Evolutionary conservation across 805 yeast genomes (phyloP).

Genomic region (Torulaspora quercuum): DNA sequence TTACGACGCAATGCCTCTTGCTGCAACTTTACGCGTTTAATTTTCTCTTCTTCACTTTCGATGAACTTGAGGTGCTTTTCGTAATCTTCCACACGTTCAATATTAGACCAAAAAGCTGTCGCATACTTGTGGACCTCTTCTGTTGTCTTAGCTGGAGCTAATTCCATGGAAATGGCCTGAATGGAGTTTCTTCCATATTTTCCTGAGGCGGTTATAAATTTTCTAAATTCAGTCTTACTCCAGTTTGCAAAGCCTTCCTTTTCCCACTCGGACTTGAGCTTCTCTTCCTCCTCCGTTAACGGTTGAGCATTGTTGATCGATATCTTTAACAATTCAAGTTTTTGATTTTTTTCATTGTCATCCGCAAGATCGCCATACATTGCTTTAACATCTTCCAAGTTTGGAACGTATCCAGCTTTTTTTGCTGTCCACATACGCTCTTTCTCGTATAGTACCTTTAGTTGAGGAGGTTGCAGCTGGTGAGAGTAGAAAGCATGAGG

Average conservation of each 20-base stretch:
- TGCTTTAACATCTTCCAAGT: constrained; percentile 51
- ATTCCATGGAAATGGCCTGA: constrained; percentile 66
- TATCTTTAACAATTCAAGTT: constrained; percentile 58
- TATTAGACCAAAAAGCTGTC: constrained; percentile 74
- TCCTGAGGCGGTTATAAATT: constrained; percentile 68
- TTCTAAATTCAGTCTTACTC: constrained; percentile 84
- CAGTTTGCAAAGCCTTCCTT: constrained; percentile 73
- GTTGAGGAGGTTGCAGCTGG: constrained; percentile 80
- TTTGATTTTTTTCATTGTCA: constrained; percentile 44
- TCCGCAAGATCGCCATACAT: constrained; percentile 39
- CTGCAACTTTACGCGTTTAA: constrained; percentile 60
- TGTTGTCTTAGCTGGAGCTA: constrained; percentile 67
- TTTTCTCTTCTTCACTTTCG: constrained; percentile 84
- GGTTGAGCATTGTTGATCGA: constrained; percentile 77
- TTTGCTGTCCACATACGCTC: constrained; percentile 77
- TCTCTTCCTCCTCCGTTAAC: constrained; percentile 77
- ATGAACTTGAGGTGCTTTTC: constrained; percentile 79
- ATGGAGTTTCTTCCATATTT: constrained; percentile 79
- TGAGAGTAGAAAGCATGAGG: constrained; percentile 82
- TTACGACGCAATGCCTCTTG: constrained; percentile 77
- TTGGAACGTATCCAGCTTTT: constrained; percentile 61
- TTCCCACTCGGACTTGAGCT: constrained; percentile 54
- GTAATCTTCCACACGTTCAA: constrained; percentile 78
- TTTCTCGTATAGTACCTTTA: constrained; percentile 71
- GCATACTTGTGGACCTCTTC: constrained; percentile 81